phyloP scores from a whole-genome alignment of 2,329 filamentous ascomycete genomes.

The Alternaria rosae region DNA sequence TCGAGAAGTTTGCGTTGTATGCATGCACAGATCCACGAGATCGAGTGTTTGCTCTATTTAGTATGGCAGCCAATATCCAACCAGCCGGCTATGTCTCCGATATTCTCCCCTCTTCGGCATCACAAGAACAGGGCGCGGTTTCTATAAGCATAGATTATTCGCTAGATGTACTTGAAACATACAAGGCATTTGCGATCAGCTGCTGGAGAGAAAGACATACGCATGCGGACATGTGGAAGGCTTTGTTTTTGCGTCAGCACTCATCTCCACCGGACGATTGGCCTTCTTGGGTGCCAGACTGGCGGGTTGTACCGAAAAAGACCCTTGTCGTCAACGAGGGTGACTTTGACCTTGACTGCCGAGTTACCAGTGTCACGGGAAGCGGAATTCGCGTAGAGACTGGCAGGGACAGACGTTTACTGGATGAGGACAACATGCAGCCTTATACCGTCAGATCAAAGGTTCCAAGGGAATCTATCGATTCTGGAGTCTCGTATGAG shows the following conservation, averaged over 20 bases:
- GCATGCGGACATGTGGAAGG: not conserved
- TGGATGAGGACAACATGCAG: not conserved
- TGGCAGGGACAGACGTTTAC: not conserved
- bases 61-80: not conserved
- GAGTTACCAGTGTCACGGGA: not conserved
- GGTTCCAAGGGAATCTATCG: too few relatives aligned
- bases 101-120: not conserved
- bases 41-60: not conserved
- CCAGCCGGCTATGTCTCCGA: rapidly evolving
- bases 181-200: not conserved
- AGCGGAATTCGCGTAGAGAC: rapidly evolving
- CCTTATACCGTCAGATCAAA: not conserved
- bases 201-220: not conserved
- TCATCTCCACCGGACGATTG: not conserved
- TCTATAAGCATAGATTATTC: not conserved
- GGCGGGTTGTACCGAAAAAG: not conserved
- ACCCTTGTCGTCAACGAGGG: rapidly evolving
- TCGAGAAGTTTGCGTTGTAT: not conserved
- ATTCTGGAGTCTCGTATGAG: rapidly evolving
- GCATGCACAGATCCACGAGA: not conserved
- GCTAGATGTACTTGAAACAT: not conserved
- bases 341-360: rapidly evolving
- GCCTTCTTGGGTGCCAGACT: slow-evolving; percentile 12
- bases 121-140: rapidly evolving
- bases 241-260: not conserved